These are phyloP conservation scores for Fagopyrum tataricum DNA, from an alignment of 148 eudicot genomes.

Conservation along the genomic window DNA sequence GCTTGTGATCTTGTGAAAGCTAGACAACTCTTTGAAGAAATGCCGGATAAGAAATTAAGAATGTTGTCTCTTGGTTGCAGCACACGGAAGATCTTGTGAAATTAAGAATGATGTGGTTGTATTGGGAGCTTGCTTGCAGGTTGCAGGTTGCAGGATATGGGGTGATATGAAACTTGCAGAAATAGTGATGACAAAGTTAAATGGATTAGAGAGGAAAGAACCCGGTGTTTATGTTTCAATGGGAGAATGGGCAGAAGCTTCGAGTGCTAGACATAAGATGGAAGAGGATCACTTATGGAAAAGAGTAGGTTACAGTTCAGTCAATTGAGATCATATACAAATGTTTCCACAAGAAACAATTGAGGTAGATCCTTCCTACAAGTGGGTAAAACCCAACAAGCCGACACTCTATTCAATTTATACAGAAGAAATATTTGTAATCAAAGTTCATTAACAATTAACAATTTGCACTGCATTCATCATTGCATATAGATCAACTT, in stretches of 20 bases:
- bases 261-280: slow-evolving; percentile 22
- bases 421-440: no score
- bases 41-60: slow-evolving; percentile 33
- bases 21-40: slow-evolving; percentile 18
- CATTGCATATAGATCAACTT: no score
- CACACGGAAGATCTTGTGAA: slow-evolving; percentile 21
- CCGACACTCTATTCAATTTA: no score
- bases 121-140: slow-evolving; percentile 38
- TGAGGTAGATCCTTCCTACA: no score
- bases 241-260: slow-evolving; percentile 27
- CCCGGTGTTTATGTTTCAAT: slow-evolving; percentile 26
- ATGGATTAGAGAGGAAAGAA: slow-evolving; percentile 16
- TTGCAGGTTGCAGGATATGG: slow-evolving; percentile 24
- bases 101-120: slow-evolving; percentile 24
- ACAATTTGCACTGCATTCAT: no score
- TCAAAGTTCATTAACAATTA: no score
- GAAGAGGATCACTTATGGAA: slow-evolving; percentile 26
- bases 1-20: slow-evolving; percentile 22
- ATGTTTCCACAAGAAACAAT: no score
- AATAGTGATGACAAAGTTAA: slow-evolving; percentile 16
- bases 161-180: slow-evolving; percentile 26
- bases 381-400: no score
- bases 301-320: slow-evolving; percentile 24
- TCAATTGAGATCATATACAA: background rate
- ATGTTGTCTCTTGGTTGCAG: slow-evolving; percentile 28